Conservation (phyloP, 2,329 filamentous ascomycete genomes). For the Grosmannia serpens region DNA sequence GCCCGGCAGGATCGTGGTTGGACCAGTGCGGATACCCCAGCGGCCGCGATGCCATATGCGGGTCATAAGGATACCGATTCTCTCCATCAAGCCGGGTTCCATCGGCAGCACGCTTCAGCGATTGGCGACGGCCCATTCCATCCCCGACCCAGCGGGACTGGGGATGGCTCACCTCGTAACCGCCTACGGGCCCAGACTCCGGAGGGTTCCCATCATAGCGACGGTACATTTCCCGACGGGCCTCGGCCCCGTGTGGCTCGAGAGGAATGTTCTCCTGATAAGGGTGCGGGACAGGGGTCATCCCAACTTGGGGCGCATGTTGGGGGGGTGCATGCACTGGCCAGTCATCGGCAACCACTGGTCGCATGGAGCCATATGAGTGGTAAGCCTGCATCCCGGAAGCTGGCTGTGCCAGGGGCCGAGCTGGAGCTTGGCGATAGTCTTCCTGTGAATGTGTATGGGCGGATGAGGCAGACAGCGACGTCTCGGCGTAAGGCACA, state of each 20-base stretch:
- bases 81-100: not conserved
- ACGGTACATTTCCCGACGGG: not conserved
- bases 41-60: not conserved
- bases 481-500: not conserved
- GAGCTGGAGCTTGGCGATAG: not conserved
- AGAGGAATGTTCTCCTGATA: not conserved
- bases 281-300: not conserved
- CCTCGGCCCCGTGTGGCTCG: not conserved
- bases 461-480: not conserved
- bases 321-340: not conserved
- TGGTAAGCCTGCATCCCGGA: not conserved
- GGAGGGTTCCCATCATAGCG: not conserved
- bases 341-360: not conserved
- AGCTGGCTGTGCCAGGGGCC: not conserved
- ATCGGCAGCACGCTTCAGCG: not conserved
- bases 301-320: not conserved
- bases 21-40: not conserved
- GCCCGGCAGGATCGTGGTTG: not conserved
- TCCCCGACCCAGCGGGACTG: not conserved
- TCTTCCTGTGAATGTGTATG: not conserved
- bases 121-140: not conserved
- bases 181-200: not conserved
- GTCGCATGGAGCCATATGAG: not conserved
- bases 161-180: not conserved
- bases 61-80: not conserved